phyloP scores from a whole-genome alignment of 164 flowering plant genomes.

The Macadamia tetraphylla region DNA sequence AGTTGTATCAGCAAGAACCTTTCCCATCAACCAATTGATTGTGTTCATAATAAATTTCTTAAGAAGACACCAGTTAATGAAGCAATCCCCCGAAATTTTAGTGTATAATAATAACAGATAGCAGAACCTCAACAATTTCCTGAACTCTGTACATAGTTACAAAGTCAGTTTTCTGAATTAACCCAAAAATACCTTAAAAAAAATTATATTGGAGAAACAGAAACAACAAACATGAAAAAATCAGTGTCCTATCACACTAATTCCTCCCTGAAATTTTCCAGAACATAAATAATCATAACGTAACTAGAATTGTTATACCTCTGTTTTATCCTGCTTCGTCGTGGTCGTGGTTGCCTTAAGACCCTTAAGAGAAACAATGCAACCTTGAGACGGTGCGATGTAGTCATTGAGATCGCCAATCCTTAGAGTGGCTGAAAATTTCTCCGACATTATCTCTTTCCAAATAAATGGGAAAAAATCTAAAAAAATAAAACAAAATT shows the following conservation, averaged over 20 bases:
- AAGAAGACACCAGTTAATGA: too few relatives aligned
- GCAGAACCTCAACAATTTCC: too few relatives aligned
- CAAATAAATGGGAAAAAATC: neutral
- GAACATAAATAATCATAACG: too few relatives aligned
- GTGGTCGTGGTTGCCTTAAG: constrained; percentile 20
- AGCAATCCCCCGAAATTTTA: too few relatives aligned
- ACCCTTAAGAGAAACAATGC: constrained; percentile 70
- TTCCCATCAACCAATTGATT: too few relatives aligned
- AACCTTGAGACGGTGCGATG: constrained; percentile 93
- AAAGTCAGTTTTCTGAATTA: too few relatives aligned
- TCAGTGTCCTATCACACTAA: neutral
- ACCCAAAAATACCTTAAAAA: neutral
- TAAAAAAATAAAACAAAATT: too few relatives aligned
- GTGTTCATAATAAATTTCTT: too few relatives aligned
- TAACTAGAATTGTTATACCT: constrained; percentile 11
- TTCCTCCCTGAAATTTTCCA: too few relatives aligned
- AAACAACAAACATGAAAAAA: neutral
- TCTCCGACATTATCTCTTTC: constrained; percentile 57
- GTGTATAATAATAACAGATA: too few relatives aligned
- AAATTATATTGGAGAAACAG: neutral
- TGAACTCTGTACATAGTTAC: too few relatives aligned
- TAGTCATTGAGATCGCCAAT: constrained; percentile 83
- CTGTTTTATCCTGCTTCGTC: constrained; percentile 31
- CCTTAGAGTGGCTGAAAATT: constrained; percentile 77
- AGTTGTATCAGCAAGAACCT: too few relatives aligned